Base-by-base conservation (phyloP, 768 basidiomycete species). In the Tephrocybe sp. region DNA sequence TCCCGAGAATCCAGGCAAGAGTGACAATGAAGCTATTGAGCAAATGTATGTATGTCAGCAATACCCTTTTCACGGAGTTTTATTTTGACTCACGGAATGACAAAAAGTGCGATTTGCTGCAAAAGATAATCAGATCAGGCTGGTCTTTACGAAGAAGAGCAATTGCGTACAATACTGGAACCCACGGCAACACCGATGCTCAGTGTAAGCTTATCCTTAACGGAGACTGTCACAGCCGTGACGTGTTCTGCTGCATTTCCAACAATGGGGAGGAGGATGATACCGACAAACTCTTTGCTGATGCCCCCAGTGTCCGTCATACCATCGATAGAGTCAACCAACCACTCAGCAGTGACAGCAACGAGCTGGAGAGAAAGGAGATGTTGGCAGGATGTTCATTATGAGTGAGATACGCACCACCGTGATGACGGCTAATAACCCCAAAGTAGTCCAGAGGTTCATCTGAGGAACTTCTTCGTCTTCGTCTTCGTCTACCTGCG, bases 191-290 rank as follows among this genome's bases (percentile, higher is more conserved):
- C 90, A 18, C 89, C 85, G 45, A 97, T 71, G 62, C 89, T 90
- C 3, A 97, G 78, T 27, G 89, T 91, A 19, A 97, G 73, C 65
- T 97, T 96, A 66, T 87, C 83, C 69, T 96, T 96, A 51, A 92
- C 87, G 0, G 93, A 90, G 6, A 94, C 93, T 1, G 87, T 87
- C 22, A 97, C 91, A 12, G 94, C 93, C 2, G 92, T 97, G 31
- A 86, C 86, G 62, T 95, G 93, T 62, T 97, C 94, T 72, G 89
- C 92, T 5, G 91, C 88, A 62, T 92, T 93, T 16, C 91, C 91
- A 12, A 94, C 93, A 30, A 97, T 92, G 5, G 96, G 96, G 7
- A 98, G 77, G 12, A 98, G 73, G 35, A 80, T 79, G 16, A 97
- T 67, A 11, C 90, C 94, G 52, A 97, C 86, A 62, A 93, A 98